Percentiles rank a stretch among this genome's conserved stretches.
These are phyloP conservation scores for Solanum commersonii DNA, from an alignment of 257 asterid species.

Conservation along the genomic window DNA sequence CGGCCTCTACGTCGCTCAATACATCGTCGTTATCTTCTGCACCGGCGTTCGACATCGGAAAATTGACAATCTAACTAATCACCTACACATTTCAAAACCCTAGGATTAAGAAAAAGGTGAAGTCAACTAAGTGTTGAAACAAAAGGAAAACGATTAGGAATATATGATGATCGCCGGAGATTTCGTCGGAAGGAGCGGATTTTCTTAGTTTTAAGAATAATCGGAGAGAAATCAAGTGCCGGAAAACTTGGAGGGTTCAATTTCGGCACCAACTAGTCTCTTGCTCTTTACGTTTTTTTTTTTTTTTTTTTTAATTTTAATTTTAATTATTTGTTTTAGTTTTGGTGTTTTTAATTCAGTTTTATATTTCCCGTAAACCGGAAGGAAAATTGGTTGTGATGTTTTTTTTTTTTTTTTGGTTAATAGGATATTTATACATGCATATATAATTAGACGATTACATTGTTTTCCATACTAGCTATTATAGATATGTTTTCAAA, in stretches of 20 bases:
- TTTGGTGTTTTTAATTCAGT: neutral
- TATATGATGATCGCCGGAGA: neutral
- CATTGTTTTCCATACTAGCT: no score
- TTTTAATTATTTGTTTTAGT: neutral
- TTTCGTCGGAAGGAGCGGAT: neutral
- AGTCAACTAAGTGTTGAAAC: neutral
- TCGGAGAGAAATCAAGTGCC: neutral
- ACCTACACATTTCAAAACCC: neutral
- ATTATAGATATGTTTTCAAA: no score
- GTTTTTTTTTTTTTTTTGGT: no score
- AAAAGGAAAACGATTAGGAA: neutral
- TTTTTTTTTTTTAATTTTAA: no score
- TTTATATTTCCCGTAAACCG: no score
- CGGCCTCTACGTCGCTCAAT: conserved; percentile 90
- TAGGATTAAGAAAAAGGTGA: neutral
- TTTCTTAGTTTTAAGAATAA: neutral
- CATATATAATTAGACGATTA: no score
- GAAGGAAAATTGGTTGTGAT: no score
- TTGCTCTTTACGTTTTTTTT: neutral
- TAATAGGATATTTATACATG: no score
- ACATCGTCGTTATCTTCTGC: conserved; percentile 67
- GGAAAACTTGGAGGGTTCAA: neutral
- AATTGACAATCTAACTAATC: neutral
- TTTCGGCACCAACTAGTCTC: neutral
- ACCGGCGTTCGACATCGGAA: conserved; percentile 38